Evolutionary conservation across 2,329 filamentous ascomycete species (phyloP), one percentile per base, ranked within the genome.

Genomic region (Pseudocercospora musae): DNA sequence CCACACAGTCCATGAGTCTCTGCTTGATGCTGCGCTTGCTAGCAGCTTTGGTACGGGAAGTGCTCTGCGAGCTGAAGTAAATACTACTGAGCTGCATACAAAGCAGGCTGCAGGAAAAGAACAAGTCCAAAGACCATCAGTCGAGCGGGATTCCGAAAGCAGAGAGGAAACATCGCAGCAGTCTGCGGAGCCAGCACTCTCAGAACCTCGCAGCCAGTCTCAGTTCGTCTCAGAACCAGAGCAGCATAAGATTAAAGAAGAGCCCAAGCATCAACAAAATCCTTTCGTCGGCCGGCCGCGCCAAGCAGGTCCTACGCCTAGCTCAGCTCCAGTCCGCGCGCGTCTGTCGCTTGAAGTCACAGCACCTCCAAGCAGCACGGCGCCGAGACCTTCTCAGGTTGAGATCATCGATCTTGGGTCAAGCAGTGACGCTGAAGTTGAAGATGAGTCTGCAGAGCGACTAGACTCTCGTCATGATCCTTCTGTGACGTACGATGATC

Each of bases 371-470:
- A 25, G 57, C n/a, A 60, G 58, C 33, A 56, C 60, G 25, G 60
- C 64, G 18, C 60, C 66, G 4, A 48, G 42, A 18, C 56, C 60
- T 31, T 52, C 58, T 4, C 58, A 65, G 25, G 57, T 59, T 8
- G 64, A 66, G 48, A 62, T 68, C 15, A 66, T 70, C 42, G 65
- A 71, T 59, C 68, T 74, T 62, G 65, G 65, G 15, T 69, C 66
- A 50, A 66, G 70, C 53, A 66, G 68, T 54, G 63, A 62, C 29
- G 15, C 13, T 8, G 37, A n/a, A 40, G 15, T 9, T 7, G 37
- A 18, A n/a, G 37, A 40, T 6, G 62, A 20, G 58, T 31, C 33
- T 27, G n/a, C 20, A 8, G 27, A 46, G 21, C 58, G n/a, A 37
- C 42, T 59, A 33, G 42, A 40, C 37, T 5, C 31, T 31, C 50